Conservation (phyloP, 805 yeast species). For the Martiniozyma abietophila region DNA sequence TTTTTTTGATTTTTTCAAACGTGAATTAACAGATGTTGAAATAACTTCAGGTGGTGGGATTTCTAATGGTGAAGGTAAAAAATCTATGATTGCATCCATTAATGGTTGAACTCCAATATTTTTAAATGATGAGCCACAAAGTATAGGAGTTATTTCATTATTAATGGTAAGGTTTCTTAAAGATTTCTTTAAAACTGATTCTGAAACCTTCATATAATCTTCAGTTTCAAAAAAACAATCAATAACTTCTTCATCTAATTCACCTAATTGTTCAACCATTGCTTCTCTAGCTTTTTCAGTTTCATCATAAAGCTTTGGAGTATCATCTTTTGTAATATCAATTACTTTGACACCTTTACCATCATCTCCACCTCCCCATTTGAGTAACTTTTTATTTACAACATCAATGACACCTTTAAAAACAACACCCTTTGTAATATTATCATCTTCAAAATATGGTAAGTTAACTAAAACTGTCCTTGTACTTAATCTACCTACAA, state of each 20-base stretch:
- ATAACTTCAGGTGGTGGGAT: constrained; percentile 45
- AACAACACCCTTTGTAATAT: constrained; percentile 26
- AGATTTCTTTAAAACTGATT: constrained; percentile 44
- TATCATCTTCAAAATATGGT: constrained; percentile 55
- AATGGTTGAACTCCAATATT: constrained; percentile 95
- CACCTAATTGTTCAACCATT: constrained; percentile 75
- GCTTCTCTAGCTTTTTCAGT: constrained; percentile 56
- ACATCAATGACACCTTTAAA: constrained; percentile 76
- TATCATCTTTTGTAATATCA: constrained; percentile 28
- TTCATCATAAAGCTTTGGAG: constrained; percentile 36
- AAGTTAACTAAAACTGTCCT: constrained; percentile 65
- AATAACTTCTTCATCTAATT: constrained; percentile 67
- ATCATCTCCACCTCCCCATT: constrained; percentile 33
- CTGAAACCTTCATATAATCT: constrained; percentile 59
- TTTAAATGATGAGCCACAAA: constrained; percentile 88
- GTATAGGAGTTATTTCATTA: constrained; percentile 59
- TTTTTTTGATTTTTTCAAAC: constrained; percentile 13
- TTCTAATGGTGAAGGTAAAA: constrained; percentile 76
- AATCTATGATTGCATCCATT: constrained; percentile 71
- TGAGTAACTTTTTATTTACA: constrained; percentile 47
- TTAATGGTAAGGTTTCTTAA: constrained; percentile 55
- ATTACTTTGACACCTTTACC: constrained; percentile 45
- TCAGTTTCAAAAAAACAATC: constrained; percentile 71
- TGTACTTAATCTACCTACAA: constrained; percentile 66
- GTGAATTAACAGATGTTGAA: constrained; percentile 3